Conservation (phyloP, 1,284 basidiomycete genomes). For the Ceratobasidium theobromae region DNA sequence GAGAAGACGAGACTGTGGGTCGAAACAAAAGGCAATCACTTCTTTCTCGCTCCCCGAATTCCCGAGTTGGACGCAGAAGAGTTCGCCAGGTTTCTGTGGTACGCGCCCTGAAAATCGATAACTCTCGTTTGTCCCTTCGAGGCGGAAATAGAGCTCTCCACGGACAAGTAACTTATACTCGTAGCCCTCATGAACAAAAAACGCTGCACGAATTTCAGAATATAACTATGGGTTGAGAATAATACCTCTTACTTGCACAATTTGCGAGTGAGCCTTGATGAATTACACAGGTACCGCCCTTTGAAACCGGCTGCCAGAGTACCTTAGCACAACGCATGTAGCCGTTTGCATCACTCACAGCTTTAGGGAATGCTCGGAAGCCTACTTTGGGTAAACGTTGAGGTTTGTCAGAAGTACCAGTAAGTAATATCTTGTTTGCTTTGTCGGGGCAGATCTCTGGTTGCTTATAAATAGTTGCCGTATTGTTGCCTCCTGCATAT, state of each 20-base stretch:
- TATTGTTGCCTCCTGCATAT: too few relatives aligned
- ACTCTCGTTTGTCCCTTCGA: neutral
- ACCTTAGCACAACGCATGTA: neutral
- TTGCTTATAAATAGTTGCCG: too few relatives aligned
- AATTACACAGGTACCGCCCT: neutral
- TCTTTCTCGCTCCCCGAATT: neutral
- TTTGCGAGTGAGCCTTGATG: neutral
- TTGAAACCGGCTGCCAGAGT: neutral
- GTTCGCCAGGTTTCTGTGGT: neutral
- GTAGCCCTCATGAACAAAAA: neutral
- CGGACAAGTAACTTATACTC: neutral
- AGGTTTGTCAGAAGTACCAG: too few relatives aligned
- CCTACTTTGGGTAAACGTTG: too few relatives aligned
- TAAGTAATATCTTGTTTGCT: too few relatives aligned
- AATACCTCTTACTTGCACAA: conserved; percentile 8
- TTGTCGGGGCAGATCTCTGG: too few relatives aligned
- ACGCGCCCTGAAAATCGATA: neutral
- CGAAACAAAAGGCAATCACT: neutral
- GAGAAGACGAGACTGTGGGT: neutral
- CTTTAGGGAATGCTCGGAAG: neutral
- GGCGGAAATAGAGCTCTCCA: neutral
- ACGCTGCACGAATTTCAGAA: neutral
- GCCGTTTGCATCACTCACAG: neutral
- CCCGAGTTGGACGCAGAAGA: neutral
- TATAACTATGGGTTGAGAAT: neutral